Evolutionary conservation across 371 early-diverging fungal species (phyloP).

Genomic region (Mortierella sp.): DNA sequence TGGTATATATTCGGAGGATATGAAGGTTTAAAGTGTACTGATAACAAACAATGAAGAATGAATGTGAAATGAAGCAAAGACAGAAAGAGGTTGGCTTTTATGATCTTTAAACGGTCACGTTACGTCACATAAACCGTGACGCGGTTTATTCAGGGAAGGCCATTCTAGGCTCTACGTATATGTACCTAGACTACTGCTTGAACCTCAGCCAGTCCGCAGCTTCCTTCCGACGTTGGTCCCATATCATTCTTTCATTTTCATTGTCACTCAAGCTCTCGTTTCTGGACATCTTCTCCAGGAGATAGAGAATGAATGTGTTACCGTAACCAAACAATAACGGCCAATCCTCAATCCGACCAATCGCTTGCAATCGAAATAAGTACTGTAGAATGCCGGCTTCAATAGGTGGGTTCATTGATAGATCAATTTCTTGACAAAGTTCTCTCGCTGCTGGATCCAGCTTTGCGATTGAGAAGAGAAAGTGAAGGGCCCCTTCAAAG

Average conservation of each 20-base stretch:
- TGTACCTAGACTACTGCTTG: neutral
- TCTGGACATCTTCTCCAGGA: conserved; percentile 37
- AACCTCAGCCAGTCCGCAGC: conserved; percentile 9
- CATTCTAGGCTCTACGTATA: too few species aligned
- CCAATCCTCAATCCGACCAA: conserved; percentile 40
- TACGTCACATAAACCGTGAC: neutral
- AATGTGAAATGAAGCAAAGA: neutral
- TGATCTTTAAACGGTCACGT: neutral
- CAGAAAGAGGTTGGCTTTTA: too few species aligned
- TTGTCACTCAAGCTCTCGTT: conserved; percentile 11
- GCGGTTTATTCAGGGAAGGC: too few species aligned
- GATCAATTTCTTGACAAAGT: conserved; percentile 31
- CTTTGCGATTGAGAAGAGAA: conserved; percentile 24
- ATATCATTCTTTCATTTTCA: conserved; percentile 30
- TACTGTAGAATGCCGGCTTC: conserved; percentile 32
- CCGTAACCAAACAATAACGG: conserved; percentile 39
- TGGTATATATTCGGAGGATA: neutral
- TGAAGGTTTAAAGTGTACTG: neutral
- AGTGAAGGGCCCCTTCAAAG: conserved; percentile 29
- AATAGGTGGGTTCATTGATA: conserved; percentile 29
- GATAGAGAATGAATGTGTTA: conserved; percentile 35
- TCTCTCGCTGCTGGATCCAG: conserved; percentile 13
- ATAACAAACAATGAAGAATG: neutral
- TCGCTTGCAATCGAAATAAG: conserved; percentile 32
- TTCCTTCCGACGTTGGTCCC: conserved; percentile 31